Conservation (phyloP, 2,329 filamentous ascomycete species). For the Calonectria pteridis region DNA sequence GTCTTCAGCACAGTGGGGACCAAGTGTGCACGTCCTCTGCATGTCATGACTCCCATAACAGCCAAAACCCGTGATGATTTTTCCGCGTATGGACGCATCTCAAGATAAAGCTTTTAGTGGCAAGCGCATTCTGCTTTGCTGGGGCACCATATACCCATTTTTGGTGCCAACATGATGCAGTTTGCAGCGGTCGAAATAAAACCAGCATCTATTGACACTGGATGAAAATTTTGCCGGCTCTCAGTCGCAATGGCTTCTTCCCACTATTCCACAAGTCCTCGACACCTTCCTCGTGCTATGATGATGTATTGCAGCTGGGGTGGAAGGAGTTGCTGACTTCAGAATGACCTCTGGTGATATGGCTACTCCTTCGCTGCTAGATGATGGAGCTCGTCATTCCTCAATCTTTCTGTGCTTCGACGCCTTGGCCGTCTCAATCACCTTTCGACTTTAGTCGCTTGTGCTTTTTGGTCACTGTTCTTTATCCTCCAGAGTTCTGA, state of each 20-base stretch:
- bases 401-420: not conserved
- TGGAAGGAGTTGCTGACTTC: not conserved
- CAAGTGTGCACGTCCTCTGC: constrained; percentile 3
- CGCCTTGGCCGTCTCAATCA: constrained; percentile 7
- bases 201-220: not conserved
- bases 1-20: not conserved
- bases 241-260: not conserved
- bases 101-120: not conserved
- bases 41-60: not conserved
- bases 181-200: not conserved
- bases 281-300: not conserved
- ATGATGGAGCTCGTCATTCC: not conserved
- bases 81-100: not conserved
- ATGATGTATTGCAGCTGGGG: not conserved
- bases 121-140: not conserved
- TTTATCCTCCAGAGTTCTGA: not conserved
- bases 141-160: not conserved
- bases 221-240: not conserved
- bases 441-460: constrained; percentile 11
- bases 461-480: constrained; percentile 15
- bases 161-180: not conserved
- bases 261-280: not conserved
- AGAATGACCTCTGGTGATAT: not conserved
- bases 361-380: not conserved
- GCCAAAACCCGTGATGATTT: not conserved